Evolutionary conservation across 1,284 basidiomycete genomes (phyloP).

Genomic region (Apiotrichum mycotoxinovorans): DNA sequence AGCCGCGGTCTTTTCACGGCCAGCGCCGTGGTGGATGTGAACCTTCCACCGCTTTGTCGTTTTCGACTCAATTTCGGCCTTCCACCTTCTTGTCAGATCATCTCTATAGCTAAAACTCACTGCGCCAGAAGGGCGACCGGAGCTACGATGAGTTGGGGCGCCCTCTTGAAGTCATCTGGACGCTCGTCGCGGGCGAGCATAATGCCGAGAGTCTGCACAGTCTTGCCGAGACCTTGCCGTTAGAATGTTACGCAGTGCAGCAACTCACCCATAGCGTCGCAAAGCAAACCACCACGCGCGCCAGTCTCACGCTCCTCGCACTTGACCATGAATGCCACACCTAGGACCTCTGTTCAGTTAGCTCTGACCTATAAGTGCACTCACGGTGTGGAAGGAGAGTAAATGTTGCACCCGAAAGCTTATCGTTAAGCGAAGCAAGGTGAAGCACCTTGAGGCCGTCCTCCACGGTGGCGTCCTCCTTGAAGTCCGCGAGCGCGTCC

Average conservation of each 20-base stretch:
- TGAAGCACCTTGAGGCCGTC: constrained; percentile 31
- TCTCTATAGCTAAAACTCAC: too few species aligned
- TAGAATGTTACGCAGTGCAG: constrained; percentile 4
- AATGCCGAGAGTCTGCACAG: constrained; percentile 49
- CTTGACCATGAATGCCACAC: constrained; percentile 49
- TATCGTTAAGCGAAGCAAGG: constrained; percentile 21
- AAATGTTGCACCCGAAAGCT: constrained; percentile 30
- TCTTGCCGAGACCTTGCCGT: constrained; percentile 46
- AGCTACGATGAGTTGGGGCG: constrained; percentile 49
- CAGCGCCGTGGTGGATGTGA: constrained; percentile 45
- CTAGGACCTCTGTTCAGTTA: constrained; percentile 28
- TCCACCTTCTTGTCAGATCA: too few species aligned
- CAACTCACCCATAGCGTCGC: constrained; percentile 34
- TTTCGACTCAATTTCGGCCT: constrained; percentile 49
- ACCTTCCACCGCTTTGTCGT: constrained; percentile 36
- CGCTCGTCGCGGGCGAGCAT: constrained; percentile 39
- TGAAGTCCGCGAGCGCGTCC: constrained; percentile 34
- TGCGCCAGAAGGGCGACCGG: constrained; percentile 49
- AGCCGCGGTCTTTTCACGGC: constrained; percentile 28
- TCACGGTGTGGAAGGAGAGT: constrained; percentile 48
- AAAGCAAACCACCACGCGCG: constrained; percentile 44
- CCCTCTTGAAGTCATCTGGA: constrained; percentile 39
- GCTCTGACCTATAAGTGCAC: neutral
- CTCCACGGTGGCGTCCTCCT: constrained; percentile 32
- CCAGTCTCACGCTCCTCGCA: constrained; percentile 35